A percentile compares a stretch with the other conserved stretches of the same genome.
These are phyloP conservation scores for Penicillium cinerascens DNA, from an alignment of 495 filamentous ascomycete genomes.

Conservation along the genomic window DNA sequence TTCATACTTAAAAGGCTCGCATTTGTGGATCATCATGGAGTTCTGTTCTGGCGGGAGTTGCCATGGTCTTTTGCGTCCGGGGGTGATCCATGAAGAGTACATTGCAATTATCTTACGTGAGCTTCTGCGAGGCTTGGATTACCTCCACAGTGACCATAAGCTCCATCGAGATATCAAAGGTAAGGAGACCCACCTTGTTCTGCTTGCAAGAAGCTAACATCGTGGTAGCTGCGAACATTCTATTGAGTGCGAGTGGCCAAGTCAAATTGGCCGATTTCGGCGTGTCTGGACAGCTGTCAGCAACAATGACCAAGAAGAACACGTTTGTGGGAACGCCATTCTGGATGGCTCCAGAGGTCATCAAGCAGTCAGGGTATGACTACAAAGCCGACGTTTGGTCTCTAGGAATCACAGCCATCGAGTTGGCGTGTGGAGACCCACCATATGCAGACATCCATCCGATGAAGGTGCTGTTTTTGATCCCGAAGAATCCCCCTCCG, in stretches of 20 bases:
- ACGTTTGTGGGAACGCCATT: conserved; percentile 98
- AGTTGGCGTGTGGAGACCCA: conserved; percentile 88
- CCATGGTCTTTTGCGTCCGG: conserved; percentile 86
- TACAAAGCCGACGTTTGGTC: conserved; percentile 99
- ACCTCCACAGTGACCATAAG: conserved; percentile 92
- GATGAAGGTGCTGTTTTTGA: conserved; percentile 97
- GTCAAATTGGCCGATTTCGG: conserved; percentile 98
- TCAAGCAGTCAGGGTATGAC: conserved; percentile 96
- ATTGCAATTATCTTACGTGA: conserved; percentile 93
- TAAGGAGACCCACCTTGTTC: conserved; percentile 27
- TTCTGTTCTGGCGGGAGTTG: conserved; percentile 93
- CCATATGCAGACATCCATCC: conserved; percentile 96
- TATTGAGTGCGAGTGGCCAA: conserved; percentile 83
- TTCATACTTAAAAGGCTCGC: conserved; percentile 89
- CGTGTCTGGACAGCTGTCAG: conserved; percentile 93
- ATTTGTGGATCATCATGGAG: conserved; percentile 98
- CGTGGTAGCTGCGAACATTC: conserved; percentile 77
- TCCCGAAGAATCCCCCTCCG: conserved; percentile 91
- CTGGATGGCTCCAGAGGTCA: conserved; percentile 99
- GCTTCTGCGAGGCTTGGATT: conserved; percentile 83
- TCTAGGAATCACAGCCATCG: conserved; percentile 93
- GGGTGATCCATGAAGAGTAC: conserved; percentile 86
- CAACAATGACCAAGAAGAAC: conserved; percentile 99
- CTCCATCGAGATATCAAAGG: conserved; percentile 97
- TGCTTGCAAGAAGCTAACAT: conserved; percentile 13